Evolutionary conservation across 495 filamentous ascomycete species (phyloP).

Genomic region (Neohortaea acidophila): DNA sequence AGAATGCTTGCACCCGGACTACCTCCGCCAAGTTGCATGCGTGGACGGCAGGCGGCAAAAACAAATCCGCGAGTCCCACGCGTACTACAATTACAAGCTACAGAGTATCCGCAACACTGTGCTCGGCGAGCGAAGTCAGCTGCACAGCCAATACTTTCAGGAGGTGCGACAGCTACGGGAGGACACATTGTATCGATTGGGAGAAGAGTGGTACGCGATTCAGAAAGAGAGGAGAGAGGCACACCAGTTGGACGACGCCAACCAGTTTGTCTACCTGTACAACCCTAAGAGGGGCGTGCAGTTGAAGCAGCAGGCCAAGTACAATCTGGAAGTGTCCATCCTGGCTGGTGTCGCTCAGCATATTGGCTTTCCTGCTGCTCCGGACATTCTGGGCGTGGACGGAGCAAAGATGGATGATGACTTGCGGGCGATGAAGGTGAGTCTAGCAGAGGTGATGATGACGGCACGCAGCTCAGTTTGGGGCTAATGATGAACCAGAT

Average conservation of each 20-base stretch:
- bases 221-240: slow-evolving; percentile 77
- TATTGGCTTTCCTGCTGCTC: slow-evolving; percentile 90
- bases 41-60: slow-evolving; percentile 66
- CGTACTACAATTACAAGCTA: slow-evolving; percentile 54
- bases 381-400: slow-evolving; percentile 55
- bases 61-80: slow-evolving; percentile 58
- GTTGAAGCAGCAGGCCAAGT: slow-evolving; percentile 63
- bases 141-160: slow-evolving; percentile 78
- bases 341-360: slow-evolving; percentile 85
- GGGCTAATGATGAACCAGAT: not conserved
- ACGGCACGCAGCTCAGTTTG: not conserved
- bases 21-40: slow-evolving; percentile 67
- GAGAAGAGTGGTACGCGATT: slow-evolving; percentile 77
- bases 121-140: slow-evolving; percentile 64
- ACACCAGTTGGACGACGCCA: slow-evolving; percentile 47
- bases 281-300: slow-evolving; percentile 54
- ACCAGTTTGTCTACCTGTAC: slow-evolving; percentile 49
- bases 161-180: slow-evolving; percentile 67
- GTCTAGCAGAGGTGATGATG: slow-evolving; percentile 20
- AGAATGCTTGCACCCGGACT: slow-evolving; percentile 73
- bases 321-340: slow-evolving; percentile 85
- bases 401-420: slow-evolving; percentile 68
- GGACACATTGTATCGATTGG: slow-evolving; percentile 57
- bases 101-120: slow-evolving; percentile 55
- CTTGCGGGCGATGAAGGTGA: slow-evolving; percentile 76